Conservation (phyloP, 2,329 filamentous ascomycete species). For the Trichophaea hybrida region DNA sequence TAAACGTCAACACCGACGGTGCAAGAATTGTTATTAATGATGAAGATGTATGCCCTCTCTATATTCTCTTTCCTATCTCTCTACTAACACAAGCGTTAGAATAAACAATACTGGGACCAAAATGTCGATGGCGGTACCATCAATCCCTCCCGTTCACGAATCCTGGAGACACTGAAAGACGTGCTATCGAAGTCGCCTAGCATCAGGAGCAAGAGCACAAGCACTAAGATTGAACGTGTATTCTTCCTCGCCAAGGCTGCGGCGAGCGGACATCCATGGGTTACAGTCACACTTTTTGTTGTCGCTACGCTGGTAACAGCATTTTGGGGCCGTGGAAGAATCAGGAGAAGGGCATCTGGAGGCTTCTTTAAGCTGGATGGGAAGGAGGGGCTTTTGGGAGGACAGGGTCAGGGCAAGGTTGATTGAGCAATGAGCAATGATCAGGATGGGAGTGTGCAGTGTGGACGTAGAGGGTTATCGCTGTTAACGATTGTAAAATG, state of each 20-base stretch:
- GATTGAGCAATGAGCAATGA: background rate
- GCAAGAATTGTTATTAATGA: conserved; percentile 95
- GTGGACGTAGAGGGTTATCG: no score
- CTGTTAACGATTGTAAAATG: no score
- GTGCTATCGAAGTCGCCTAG: conserved; percentile 53
- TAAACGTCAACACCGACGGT: conserved; percentile 66
- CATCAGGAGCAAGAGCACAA: conserved; percentile 65
- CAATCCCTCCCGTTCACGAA: conserved; percentile 73
- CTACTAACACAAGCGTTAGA: conserved; percentile 41
- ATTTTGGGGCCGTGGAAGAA: conserved; percentile 16
- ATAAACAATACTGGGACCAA: conserved; percentile 86
- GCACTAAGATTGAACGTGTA: conserved; percentile 54
- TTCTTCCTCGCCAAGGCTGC: conserved; percentile 39
- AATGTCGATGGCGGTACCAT: conserved; percentile 84
- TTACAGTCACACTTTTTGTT: conserved; percentile 27
- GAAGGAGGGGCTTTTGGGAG: conserved; percentile 7
- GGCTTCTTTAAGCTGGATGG: conserved; percentile 20
- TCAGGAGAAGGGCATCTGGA: conserved; percentile 13
- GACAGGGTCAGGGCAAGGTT: background rate
- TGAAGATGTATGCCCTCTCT: conserved; percentile 60
- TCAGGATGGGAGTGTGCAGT: no score
- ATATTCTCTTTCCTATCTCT: background rate
- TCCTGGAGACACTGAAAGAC: conserved; percentile 70
- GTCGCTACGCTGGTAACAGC: conserved; percentile 10
- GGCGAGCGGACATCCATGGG: conserved; percentile 34